Conservation (phyloP, 1,284 basidiomycete genomes). For the Rhodofomes roseus region DNA sequence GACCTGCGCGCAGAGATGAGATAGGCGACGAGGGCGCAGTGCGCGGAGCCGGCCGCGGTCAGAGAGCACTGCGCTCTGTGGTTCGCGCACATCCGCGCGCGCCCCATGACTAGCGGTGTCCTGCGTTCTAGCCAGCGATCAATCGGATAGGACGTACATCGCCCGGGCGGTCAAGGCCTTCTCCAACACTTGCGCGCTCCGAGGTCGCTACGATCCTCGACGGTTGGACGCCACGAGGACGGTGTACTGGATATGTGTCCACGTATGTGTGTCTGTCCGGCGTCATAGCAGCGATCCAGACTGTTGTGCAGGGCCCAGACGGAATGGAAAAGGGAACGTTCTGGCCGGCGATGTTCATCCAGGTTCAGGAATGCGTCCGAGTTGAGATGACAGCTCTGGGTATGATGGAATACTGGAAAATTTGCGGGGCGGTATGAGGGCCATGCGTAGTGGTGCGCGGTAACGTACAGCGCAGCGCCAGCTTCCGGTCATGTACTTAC, state of each 20-base stretch:
- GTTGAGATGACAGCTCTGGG: neutral
- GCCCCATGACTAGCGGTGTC: neutral
- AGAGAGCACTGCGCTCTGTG: too few relatives aligned
- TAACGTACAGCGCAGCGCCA: neutral
- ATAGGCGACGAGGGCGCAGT: too few relatives aligned
- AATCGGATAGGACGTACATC: neutral
- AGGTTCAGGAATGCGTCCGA: neutral
- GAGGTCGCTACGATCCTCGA: conserved; percentile 1
- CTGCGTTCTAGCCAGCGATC: neutral
- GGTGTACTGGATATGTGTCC: neutral
- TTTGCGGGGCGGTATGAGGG: neutral
- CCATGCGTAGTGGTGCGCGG: neutral
- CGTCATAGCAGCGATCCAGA: neutral
- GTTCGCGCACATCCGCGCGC: too few relatives aligned
- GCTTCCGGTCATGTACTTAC: neutral
- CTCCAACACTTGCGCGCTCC: neutral
- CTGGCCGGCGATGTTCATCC: neutral
- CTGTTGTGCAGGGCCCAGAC: neutral
- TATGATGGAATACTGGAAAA: neutral
- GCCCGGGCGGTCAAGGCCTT: neutral
- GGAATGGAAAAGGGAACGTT: neutral
- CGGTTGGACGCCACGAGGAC: neutral
- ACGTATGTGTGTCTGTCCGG: neutral
- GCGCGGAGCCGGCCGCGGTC: too few relatives aligned
- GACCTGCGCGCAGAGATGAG: too few relatives aligned